A percentile compares a stretch with the other conserved stretches of the same genome.
Evolutionary conservation across 2,329 filamentous ascomycete species (phyloP).

Genomic region (Ophiostoma pallidulum): DNA sequence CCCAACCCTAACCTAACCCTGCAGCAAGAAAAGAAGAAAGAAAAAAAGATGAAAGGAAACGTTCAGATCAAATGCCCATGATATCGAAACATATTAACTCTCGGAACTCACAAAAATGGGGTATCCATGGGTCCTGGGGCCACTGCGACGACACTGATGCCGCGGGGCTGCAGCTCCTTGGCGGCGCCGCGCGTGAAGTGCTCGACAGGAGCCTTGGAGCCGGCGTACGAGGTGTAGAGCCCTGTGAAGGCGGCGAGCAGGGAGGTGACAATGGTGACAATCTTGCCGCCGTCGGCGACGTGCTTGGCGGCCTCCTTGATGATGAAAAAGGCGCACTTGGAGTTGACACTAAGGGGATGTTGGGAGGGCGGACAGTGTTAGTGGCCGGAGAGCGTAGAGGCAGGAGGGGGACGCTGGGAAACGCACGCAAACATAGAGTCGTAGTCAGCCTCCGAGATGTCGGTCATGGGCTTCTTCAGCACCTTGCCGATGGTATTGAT

Average conservation of each 20-base stretch:
- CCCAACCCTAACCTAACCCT: too few species aligned
- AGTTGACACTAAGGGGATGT: constrained; percentile 29
- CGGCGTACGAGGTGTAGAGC: constrained; percentile 36
- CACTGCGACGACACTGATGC: constrained; percentile 28
- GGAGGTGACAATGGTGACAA: constrained; percentile 36
- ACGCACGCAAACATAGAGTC: constrained; percentile 38
- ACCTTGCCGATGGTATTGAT: constrained; percentile 43
- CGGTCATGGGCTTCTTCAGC: constrained; percentile 35
- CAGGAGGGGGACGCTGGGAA: neutral
- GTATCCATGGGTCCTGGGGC: constrained; percentile 32
- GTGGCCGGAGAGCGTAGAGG: too few species aligned
- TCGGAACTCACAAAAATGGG: too few species aligned
- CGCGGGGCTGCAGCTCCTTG: constrained; percentile 25
- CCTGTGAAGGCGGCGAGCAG: constrained; percentile 37
- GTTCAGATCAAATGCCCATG: too few species aligned
- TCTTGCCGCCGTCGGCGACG: constrained; percentile 35
- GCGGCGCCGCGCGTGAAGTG: constrained; percentile 29
- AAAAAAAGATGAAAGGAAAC: too few species aligned
- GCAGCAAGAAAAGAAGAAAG: too few species aligned
- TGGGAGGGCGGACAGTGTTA: neutral
- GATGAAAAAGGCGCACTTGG: constrained; percentile 36
- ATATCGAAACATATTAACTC: too few species aligned
- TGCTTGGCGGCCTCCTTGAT: constrained; percentile 33
- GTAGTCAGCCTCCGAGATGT: constrained; percentile 35
- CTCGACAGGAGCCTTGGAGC: constrained; percentile 32